Evolutionary conservation across 768 basidiomycete genomes (phyloP).

Genomic region (Xerocomellus intermedius): DNA sequence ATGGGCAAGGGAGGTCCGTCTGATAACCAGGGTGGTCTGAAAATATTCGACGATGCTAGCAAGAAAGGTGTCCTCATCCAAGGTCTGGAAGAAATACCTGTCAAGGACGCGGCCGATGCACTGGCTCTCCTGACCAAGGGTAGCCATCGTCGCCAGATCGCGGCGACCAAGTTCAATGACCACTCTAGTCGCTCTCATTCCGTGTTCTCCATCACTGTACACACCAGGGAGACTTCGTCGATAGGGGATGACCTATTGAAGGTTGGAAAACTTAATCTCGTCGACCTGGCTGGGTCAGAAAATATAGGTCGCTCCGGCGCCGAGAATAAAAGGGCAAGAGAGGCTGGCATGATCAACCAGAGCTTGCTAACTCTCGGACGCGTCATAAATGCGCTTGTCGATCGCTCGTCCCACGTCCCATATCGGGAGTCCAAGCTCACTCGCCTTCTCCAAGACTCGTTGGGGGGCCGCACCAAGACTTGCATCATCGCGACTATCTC

Average conservation of each 20-base stretch:
- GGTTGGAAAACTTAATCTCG: constrained; percentile 94
- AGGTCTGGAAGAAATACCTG: constrained; percentile 86
- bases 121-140: constrained; percentile 84
- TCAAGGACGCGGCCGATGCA: constrained; percentile 81
- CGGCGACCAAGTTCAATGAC: constrained; percentile 96
- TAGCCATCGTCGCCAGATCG: constrained; percentile 87
- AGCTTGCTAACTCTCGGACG: constrained; percentile 94
- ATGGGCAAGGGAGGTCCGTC: constrained; percentile 64
- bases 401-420: constrained; percentile 87
- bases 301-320: constrained; percentile 96
- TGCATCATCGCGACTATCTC: constrained; percentile 97
- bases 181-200: constrained; percentile 97
- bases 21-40: constrained; percentile 61
- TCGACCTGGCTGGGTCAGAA: constrained; percentile 96
- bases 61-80: constrained; percentile 93
- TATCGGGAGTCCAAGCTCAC: constrained; percentile 98
- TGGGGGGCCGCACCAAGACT: constrained; percentile 95
- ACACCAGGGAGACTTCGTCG: constrained; percentile 77
- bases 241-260: constrained; percentile 86
- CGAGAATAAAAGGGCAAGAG: constrained; percentile 89
- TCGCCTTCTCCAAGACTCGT: constrained; percentile 96
- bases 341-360: constrained; percentile 99
- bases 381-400: constrained; percentile 95
- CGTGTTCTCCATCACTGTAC: constrained; percentile 94
- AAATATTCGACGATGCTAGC: constrained; percentile 89